These are phyloP conservation scores for Phytophthora tubulina DNA, from an alignment of 352 stramenopile species.

Conservation along the genomic window DNA sequence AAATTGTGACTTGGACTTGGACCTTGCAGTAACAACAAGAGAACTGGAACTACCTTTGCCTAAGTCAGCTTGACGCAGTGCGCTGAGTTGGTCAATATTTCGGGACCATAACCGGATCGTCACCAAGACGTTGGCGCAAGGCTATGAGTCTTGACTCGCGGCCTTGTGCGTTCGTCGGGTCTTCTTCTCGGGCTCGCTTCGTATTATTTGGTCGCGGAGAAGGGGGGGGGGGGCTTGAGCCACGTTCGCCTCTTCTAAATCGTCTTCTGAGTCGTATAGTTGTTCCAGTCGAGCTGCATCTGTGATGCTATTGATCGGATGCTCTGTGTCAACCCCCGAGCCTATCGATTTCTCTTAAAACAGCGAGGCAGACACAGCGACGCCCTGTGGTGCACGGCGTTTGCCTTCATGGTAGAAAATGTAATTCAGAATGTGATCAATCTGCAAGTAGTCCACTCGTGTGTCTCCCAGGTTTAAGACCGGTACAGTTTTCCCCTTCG, in stretches of 20 bases:
- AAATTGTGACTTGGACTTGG: slow-evolving; percentile 5
- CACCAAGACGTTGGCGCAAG: neutral
- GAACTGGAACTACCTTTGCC: neutral
- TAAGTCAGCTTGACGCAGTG: slow-evolving; percentile 1
- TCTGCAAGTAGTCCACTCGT: neutral
- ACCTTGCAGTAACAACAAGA: neutral
- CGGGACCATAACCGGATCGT: slow-evolving; percentile 4
- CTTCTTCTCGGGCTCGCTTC: neutral
- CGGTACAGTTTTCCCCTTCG: neutral
- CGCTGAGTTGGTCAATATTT: slow-evolving; percentile 14
- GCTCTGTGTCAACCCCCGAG: neutral
- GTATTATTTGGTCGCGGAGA: no score
- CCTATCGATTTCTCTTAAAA: neutral
- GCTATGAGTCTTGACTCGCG: neutral
- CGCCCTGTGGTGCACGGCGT: neutral
- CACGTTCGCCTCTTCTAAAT: neutral
- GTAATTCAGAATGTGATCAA: slow-evolving; percentile 16
- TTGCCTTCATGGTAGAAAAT: slow-evolving; percentile 18
- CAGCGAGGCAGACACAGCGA: neutral
- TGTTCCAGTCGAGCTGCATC: neutral
- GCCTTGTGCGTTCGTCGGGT: neutral
- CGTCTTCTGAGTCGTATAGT: neutral
- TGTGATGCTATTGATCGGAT: no score
- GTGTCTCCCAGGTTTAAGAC: slow-evolving; percentile 3
- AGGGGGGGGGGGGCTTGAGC: no score